Percentiles rank a stretch among this genome's conserved stretches.
phyloP scores from a whole-genome alignment of 805 yeast genomes.

The Wickerhamia fluorescens region DNA sequence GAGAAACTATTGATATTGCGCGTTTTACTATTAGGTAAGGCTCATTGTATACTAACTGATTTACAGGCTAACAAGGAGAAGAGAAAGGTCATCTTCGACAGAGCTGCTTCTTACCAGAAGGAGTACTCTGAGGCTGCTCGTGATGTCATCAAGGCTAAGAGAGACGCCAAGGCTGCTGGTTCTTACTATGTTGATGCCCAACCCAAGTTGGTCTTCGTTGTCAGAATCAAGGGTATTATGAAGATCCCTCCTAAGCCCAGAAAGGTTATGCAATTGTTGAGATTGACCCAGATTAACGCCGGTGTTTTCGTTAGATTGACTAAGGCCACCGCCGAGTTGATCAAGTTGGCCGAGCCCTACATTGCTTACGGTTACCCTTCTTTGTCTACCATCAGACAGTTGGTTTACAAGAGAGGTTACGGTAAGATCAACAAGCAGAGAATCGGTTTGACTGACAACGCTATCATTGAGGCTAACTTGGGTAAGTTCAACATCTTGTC shows the following conservation, averaged over 20 bases:
- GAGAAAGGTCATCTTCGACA: conserved; percentile 73
- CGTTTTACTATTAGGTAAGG: conserved; percentile 2
- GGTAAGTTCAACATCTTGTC: conserved; percentile 92
- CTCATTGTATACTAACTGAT: conserved; percentile 24
- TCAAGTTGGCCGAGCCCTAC: conserved; percentile 93
- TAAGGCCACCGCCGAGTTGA: conserved; percentile 90
- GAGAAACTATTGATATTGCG: conserved; percentile 27
- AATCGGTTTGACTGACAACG: conserved; percentile 81
- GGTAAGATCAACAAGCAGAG: conserved; percentile 97
- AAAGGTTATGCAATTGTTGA: conserved; percentile 91
- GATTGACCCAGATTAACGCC: conserved; percentile 89
- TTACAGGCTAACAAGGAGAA: conserved; percentile 37
- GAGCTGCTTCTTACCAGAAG: conserved; percentile 94
- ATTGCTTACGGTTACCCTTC: conserved; percentile 97
- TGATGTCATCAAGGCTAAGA: conserved; percentile 77
- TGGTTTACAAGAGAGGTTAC: conserved; percentile 95
- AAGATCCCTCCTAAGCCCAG: conserved; percentile 99
- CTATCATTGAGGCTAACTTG: conserved; percentile 78
- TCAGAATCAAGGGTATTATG: conserved; percentile 99
- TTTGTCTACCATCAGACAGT: conserved; percentile 83
- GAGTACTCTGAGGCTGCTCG: conserved; percentile 93
- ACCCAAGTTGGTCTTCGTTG: conserved; percentile 88
- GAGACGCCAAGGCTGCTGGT: conserved; percentile 91
- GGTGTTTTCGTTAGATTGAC: conserved; percentile 93
- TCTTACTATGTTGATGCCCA: conserved; percentile 94